Conservation (phyloP, 2,329 filamentous ascomycete genomes). For the Ophiostoma himal-ulmi region DNA sequence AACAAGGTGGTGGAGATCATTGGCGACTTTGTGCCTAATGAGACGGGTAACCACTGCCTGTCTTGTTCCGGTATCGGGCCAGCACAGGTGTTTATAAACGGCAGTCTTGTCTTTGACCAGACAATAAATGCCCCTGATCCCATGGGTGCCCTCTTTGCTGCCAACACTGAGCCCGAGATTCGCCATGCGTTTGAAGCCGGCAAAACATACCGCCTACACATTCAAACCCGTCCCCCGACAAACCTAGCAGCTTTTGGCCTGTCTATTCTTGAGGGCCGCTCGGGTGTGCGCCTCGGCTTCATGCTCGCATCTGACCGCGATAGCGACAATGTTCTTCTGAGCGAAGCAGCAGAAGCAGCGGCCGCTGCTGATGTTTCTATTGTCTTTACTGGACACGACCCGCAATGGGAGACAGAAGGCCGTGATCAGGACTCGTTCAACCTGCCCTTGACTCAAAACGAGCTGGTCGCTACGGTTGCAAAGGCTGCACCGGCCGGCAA, state of each 20-base stretch:
- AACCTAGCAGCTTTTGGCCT: constrained; percentile 41
- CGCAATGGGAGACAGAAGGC: constrained; percentile 70
- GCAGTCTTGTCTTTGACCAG: constrained; percentile 52
- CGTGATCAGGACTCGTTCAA: constrained; percentile 56
- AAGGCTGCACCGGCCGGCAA: constrained; percentile 50
- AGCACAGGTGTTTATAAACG: constrained; percentile 49
- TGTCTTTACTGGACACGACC: constrained; percentile 64
- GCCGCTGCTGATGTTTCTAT: constrained; percentile 55
- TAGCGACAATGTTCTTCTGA: constrained; percentile 41
- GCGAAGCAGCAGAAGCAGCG: not conserved
- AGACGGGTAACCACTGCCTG: not conserved
- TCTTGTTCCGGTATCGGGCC: constrained; percentile 13
- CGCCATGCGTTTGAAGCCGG: not conserved
- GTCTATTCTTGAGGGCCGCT: constrained; percentile 62
- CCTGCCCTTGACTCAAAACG: constrained; percentile 52
- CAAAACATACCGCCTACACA: constrained; percentile 5
- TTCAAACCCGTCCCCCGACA: not conserved
- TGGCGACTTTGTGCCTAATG: not conserved
- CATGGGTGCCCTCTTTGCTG: constrained; percentile 61
- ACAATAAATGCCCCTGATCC: constrained; percentile 54
- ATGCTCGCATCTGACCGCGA: constrained; percentile 56
- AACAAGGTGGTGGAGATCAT: not conserved
- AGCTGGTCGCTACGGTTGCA: constrained; percentile 56
- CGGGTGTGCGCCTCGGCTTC: constrained; percentile 55
- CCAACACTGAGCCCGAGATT: not conserved